These are phyloP conservation scores for Suillus subalutaceus DNA, from an alignment of 768 basidiomycete species.

Conservation along the genomic window DNA sequence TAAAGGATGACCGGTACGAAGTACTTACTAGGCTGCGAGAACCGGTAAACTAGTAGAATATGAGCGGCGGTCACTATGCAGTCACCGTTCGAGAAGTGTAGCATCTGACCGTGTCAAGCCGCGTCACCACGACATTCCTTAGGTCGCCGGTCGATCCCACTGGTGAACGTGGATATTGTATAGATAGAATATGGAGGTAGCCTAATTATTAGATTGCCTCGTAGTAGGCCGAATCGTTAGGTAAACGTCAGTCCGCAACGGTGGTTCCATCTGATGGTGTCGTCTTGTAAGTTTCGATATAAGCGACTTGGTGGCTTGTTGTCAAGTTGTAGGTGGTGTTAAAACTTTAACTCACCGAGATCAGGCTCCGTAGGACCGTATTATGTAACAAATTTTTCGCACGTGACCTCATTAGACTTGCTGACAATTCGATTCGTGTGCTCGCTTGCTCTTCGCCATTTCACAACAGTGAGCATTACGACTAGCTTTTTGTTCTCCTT, in stretches of 20 bases:
- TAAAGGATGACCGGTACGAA: not conserved
- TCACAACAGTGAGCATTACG: not conserved
- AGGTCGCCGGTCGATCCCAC: not conserved
- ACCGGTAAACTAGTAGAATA: not conserved
- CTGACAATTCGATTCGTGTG: conserved; percentile 3
- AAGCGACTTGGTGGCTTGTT: not conserved
- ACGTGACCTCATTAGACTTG: conserved; percentile 3
- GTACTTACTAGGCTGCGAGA: not conserved
- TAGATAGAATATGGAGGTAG: not conserved
- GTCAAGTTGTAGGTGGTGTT: not conserved
- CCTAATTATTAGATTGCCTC: not conserved
- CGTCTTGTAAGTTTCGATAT: not conserved
- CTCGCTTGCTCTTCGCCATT: conserved; percentile 4
- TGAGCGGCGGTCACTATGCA: not conserved
- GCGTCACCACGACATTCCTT: not conserved
- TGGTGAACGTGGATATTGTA: not conserved
- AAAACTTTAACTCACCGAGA: not conserved
- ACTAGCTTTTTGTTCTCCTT: conserved; percentile 18
- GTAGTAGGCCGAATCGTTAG: not conserved
- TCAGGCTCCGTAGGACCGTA: not conserved
- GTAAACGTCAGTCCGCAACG: not conserved
- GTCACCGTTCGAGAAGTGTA: not conserved
- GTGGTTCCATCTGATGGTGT: not conserved
- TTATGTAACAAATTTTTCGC: not conserved
- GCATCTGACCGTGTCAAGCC: not conserved